These are phyloP conservation scores for Taphrina flavorubra DNA, from an alignment of 1,139 yeast species.

Conservation along the genomic window DNA sequence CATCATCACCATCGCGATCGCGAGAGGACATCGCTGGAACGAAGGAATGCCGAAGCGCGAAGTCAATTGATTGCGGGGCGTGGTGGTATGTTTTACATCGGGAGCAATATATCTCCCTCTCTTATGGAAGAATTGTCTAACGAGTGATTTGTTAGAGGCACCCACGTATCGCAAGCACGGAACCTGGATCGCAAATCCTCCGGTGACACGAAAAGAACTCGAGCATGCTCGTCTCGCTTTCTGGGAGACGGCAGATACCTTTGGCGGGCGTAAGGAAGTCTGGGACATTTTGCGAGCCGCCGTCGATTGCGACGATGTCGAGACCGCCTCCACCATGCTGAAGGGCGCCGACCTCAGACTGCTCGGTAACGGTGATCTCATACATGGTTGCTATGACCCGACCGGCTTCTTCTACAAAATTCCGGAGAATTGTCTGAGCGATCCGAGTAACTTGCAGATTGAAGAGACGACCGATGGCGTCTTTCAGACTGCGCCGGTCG, in stretches of 20 bases:
- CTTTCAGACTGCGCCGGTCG: slow-evolving; percentile 6
- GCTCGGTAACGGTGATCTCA: slow-evolving; percentile 37
- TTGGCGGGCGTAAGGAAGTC: slow-evolving; percentile 37
- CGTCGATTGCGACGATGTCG: slow-evolving; percentile 33
- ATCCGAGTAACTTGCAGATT: slow-evolving; percentile 21
- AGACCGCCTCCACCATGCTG: slow-evolving; percentile 35
- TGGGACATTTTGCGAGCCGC: slow-evolving; percentile 37
- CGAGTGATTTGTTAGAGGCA: slow-evolving; percentile 21
- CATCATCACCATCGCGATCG: slow-evolving; percentile 36
- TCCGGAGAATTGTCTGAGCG: slow-evolving; percentile 37
- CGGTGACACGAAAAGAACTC: slow-evolving; percentile 27
- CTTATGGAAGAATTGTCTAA: neutral
- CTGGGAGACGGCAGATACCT: slow-evolving; percentile 41
- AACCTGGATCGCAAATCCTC: slow-evolving; percentile 34
- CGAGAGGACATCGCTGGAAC: slow-evolving; percentile 31
- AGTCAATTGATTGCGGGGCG: slow-evolving; percentile 33
- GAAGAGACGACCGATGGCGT: slow-evolving; percentile 20
- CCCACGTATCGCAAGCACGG: slow-evolving; percentile 31
- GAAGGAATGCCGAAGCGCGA: slow-evolving; percentile 35
- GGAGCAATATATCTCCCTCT: neutral
- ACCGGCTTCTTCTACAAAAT: slow-evolving; percentile 38
- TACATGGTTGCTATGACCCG: slow-evolving; percentile 38
- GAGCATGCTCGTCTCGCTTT: slow-evolving; percentile 31
- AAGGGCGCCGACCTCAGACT: slow-evolving; percentile 29
- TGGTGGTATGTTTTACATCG: slow-evolving; percentile 25